Evolutionary conservation across 441 rosid species (phyloP).

Genomic region (Aquilaria agallochum): DNA sequence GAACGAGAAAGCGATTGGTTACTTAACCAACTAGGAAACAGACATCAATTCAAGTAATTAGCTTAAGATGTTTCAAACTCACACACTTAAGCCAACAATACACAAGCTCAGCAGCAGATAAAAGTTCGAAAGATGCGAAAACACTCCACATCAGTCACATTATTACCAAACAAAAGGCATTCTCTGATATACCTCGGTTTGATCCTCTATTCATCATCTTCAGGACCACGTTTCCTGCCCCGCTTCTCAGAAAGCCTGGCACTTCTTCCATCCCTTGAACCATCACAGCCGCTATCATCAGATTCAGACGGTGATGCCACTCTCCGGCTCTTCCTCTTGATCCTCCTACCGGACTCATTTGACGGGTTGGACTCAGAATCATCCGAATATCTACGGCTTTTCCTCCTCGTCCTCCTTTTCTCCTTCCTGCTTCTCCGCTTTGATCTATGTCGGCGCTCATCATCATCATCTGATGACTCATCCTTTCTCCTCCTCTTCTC

Average conservation of each 20-base stretch:
- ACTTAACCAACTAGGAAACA: no score
- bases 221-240: constrained; percentile 50
- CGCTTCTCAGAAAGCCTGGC: constrained; percentile 49
- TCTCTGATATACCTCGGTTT: no score
- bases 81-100: no score
- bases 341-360: constrained; percentile 40
- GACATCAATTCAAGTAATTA: no score
- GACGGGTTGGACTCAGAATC: constrained; percentile 45
- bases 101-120: no score
- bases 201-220: constrained; percentile 27
- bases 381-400: constrained; percentile 48
- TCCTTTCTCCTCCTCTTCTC: constrained; percentile 52
- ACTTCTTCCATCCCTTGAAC: constrained; percentile 54
- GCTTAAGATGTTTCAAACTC: no score
- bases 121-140: no score
- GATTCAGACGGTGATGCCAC: constrained; percentile 46
- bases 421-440: constrained; percentile 43
- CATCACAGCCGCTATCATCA: constrained; percentile 40
- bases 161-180: no score
- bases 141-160: no score
- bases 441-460: constrained; percentile 17
- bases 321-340: constrained; percentile 51
- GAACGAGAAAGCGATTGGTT: no score
- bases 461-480: constrained; percentile 49
- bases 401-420: constrained; percentile 72